Evolutionary conservation across 352 stramenopile genomes (phyloP), one percentile per base, ranked within the genome.

Genomic region (Phytophthora sansomeana): DNA sequence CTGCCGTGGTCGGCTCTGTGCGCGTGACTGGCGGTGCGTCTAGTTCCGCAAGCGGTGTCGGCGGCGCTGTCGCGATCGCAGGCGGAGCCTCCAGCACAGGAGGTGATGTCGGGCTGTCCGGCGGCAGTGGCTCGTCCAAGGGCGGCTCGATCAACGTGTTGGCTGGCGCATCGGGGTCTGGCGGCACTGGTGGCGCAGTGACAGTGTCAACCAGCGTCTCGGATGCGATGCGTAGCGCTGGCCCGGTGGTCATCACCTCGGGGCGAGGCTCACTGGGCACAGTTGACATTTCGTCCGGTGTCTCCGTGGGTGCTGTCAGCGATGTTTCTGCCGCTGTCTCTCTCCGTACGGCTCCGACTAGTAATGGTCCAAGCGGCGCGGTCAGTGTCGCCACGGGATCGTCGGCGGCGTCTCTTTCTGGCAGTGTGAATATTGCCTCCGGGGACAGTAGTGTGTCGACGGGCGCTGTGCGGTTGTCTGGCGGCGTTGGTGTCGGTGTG

Each of bases 81-180:
- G 59, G 59, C 50, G 59, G 59, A 24, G 28, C 50, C 19, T 69
- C 60, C 44, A 69, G 44, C 29, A 58, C 60, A 58, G 60, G 60
- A 69, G 60, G 60, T 11, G 38, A 55, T 17, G 57, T 51, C 39
- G 10, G 28, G 21, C 26, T 58, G 36, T 29, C 24, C 24, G 51
- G 51, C 26, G 51, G 51, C 26, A 74, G 50, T 24, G 62, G 71
- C 30, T 30, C 49, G 41, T 64, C 52, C 53, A 67, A 50, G 11
- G 72, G 67, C 51, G 67, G 72, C 5, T 67, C 67, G 42, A 69
- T 79, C 19, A 70, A 70, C 21, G 42, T 49, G 14, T 39, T 48
- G 11, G 46, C 26, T n/a, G 53, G 50, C 10, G 51, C 28, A 10
- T 50, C 53, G 21, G 53, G 21, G 7, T 60, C 56, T 14, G 50